phyloP scores from a whole-genome alignment of 2,329 filamentous ascomycete genomes.

The Colletotrichum plurivorum region DNA sequence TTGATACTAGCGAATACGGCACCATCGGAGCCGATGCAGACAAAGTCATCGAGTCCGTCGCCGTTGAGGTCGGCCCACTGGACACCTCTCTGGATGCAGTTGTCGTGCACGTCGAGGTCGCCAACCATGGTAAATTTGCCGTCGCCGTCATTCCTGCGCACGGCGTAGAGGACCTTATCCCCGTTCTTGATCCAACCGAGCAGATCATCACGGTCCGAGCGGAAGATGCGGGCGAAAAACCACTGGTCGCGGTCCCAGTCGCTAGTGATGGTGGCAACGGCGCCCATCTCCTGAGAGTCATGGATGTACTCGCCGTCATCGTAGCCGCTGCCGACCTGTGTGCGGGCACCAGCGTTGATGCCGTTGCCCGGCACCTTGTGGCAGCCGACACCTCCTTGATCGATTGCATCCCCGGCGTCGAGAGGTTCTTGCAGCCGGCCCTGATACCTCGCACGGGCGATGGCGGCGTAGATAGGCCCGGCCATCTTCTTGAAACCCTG shows the following conservation, averaged over 20 bases:
- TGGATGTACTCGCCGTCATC: slow-evolving; percentile 50
- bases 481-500: slow-evolving; percentile 23
- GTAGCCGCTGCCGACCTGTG: slow-evolving; percentile 47
- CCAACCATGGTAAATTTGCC: slow-evolving; percentile 32
- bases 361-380: slow-evolving; percentile 44
- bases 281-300: slow-evolving; percentile 37
- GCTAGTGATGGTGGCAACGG: slow-evolving; percentile 40
- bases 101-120: slow-evolving; percentile 18
- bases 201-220: slow-evolving; percentile 40
- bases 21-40: slow-evolving; percentile 24
- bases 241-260: slow-evolving; percentile 45
- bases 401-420: not conserved
- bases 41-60: slow-evolving; percentile 40
- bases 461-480: slow-evolving; percentile 44
- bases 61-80: slow-evolving; percentile 40
- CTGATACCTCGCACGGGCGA: slow-evolving; percentile 23
- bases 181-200: slow-evolving; percentile 8
- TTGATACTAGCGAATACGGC: slow-evolving; percentile 22
- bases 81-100: slow-evolving; percentile 28
- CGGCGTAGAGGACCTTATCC: not conserved
- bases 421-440: not conserved
- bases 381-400: slow-evolving; percentile 25
- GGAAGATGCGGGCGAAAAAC: slow-evolving; percentile 43
- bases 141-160: not conserved
- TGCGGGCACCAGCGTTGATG: slow-evolving; percentile 43